Base-by-base conservation (phyloP, 495 filamentous ascomycete genomes). In the Penicillium pancosmium region DNA sequence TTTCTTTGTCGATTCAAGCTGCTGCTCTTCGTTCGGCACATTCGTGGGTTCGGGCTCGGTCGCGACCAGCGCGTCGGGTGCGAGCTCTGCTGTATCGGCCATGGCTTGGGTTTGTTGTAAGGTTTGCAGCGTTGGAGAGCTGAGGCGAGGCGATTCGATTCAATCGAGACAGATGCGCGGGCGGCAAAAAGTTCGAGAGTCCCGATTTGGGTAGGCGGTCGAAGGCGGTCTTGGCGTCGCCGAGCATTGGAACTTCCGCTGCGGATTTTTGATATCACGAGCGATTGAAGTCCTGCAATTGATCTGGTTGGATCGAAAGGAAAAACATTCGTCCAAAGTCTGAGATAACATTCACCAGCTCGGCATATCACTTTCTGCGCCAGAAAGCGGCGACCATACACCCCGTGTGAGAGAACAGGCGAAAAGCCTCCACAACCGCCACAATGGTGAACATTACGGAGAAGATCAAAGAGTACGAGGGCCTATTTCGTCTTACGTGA, bases 391-490 rank as follows among this genome's bases (percentile, higher is more conserved):
- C 46, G 5, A 31, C 12, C 34, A 36, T 9, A 51, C 4, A 51
- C 8, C n/a, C 6, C n/a, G 16, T 4, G 44, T 53, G 52, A 58
- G 34, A 36, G 48, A 38, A 21, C 50, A 56, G 71, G 68, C 69
- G 62, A 65, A 61, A 59, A 64, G 65, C 69, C 68, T 60, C 58
- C 62, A 9, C 52, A 62, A 74, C 78, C 72, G 80, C 57, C 85
- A 92, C 82, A 64, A 98, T 99, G 95, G 95, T 97, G 77, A 97
- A 97, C 80, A 97, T 99, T 56, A 97, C 94, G 53, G 95, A 99
- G 48, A 98, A 96, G 84, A 99, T 99, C 78, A 99, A 98, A 79
- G 92, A 97, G 92, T 94, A 78, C 67, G 88, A 74, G 6, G 36
- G 46, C 44, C 19, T 6, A 5, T 15, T 8, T 34, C 33, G 23